Percentiles rank a stretch among this genome's conserved stretches.
Conservation (phyloP, 1,284 basidiomycete species). For the Austropuccinia psidii region DNA sequence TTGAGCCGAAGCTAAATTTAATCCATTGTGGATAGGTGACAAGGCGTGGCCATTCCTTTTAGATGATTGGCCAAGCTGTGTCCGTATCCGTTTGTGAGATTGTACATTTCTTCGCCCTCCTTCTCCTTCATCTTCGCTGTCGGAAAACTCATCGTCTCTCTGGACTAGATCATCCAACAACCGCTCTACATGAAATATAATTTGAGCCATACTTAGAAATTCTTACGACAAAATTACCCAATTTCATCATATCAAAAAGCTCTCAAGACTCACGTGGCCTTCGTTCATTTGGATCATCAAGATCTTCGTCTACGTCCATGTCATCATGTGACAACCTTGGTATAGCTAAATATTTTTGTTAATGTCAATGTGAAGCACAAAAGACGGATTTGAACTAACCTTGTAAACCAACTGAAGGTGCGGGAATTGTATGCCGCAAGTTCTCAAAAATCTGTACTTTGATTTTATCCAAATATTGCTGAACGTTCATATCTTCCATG, state of each 20-base stretch:
- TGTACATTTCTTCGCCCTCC: slow-evolving; percentile 59
- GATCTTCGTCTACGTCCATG: slow-evolving; percentile 63
- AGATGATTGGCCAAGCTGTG: background rate
- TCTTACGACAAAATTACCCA: too few relatives aligned
- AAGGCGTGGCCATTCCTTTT: slow-evolving; percentile 12
- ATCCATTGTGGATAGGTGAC: background rate
- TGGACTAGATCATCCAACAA: slow-evolving; percentile 53
- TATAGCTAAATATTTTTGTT: slow-evolving; percentile 33
- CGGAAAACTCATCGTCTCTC: slow-evolving; percentile 59
- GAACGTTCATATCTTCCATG: slow-evolving; percentile 90
- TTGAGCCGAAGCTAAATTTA: background rate
- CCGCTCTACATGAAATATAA: too few relatives aligned
- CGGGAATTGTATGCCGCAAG: slow-evolving; percentile 69
- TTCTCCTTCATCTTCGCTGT: slow-evolving; percentile 62
- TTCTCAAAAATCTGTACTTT: slow-evolving; percentile 88
- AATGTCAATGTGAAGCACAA: background rate
- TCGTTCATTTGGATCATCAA: slow-evolving; percentile 56
- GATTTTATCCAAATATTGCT: slow-evolving; percentile 84
- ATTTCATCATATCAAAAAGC: too few relatives aligned
- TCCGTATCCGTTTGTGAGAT: slow-evolving; percentile 39
- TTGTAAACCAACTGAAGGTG: slow-evolving; percentile 81
- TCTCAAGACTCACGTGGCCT: slow-evolving; percentile 54
- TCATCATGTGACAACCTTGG: slow-evolving; percentile 40
- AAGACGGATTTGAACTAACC: slow-evolving; percentile 56
- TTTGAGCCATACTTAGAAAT: too few relatives aligned